Evolutionary conservation across 2,329 filamentous ascomycete genomes (phyloP).

Genomic region (Truncatella angustata): DNA sequence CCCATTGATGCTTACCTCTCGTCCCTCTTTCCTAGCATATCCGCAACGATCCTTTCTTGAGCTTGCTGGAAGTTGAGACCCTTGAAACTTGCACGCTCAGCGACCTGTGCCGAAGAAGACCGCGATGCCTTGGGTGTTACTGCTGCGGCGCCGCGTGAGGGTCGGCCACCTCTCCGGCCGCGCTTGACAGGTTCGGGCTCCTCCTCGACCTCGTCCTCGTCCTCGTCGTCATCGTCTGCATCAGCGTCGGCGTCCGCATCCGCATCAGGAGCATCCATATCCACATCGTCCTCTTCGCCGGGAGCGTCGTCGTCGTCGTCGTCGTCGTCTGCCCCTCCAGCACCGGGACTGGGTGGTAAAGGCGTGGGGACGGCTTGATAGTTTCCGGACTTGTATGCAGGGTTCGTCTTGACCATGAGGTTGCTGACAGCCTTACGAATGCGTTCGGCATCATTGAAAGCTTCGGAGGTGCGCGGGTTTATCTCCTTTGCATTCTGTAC

Average conservation of each 20-base stretch:
- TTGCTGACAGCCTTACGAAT: conserved; percentile 84
- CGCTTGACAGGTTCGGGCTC: conserved; percentile 6
- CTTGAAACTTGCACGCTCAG: conserved; percentile 59
- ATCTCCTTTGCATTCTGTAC: conserved; percentile 84
- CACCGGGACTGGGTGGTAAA: conserved; percentile 47
- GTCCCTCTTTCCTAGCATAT: conserved; percentile 68
- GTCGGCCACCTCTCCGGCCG: conserved; percentile 29
- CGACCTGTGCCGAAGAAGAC: conserved; percentile 34
- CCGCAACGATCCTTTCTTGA: conserved; percentile 80
- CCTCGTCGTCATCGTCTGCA: conserved; percentile 15
- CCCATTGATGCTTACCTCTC: conserved; percentile 52
- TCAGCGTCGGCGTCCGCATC: conserved; percentile 19
- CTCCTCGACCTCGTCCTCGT: conserved; percentile 25
- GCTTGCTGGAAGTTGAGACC: conserved; percentile 79
- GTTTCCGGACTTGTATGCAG: conserved; percentile 67
- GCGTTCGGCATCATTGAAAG: conserved; percentile 82
- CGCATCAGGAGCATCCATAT: conserved; percentile 10
- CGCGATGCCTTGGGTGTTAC: conserved; percentile 32
- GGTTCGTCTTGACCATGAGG: conserved; percentile 84
- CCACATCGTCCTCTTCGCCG: conserved; percentile 19
- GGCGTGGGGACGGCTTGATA: conserved; percentile 75
- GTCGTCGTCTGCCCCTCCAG: conserved; percentile 37
- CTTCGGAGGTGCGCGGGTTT: conserved; percentile 69
- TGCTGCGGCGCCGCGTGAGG: conserved; percentile 29
- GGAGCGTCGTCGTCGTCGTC: conserved; percentile 18